These are phyloP conservation scores for Nicotiana noctiflora DNA, from an alignment of 257 asterid species.

Conservation along the genomic window DNA sequence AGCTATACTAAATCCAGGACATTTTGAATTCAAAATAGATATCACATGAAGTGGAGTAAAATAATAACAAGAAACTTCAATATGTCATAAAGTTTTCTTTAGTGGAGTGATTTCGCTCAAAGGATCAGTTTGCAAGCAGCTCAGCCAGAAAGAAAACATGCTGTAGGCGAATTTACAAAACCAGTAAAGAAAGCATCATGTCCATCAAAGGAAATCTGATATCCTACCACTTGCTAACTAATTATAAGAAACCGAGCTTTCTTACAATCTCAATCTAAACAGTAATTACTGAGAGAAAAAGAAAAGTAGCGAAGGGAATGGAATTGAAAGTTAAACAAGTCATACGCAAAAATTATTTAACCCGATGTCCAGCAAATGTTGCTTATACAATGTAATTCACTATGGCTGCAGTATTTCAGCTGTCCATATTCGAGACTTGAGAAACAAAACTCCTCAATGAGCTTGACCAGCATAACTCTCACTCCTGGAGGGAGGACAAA, in stretches of 20 bases:
- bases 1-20: background rate
- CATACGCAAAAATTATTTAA: background rate
- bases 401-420: background rate
- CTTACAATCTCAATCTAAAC: background rate
- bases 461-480: background rate
- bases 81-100: background rate
- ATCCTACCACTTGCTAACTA: background rate
- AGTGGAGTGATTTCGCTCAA: background rate
- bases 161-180: background rate
- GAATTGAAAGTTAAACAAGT: background rate
- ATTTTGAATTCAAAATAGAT: background rate
- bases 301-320: background rate
- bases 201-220: background rate
- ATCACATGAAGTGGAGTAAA: background rate
- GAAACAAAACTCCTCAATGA: background rate
- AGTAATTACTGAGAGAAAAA: background rate
- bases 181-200: background rate
- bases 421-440: background rate
- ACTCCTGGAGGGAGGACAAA: background rate
- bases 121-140: background rate
- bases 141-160: background rate
- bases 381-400: background rate
- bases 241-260: background rate
- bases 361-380: background rate
- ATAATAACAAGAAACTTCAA: background rate